Base-by-base conservation (phyloP, 441 rosid genomes). In the Populus tomentosa region DNA sequence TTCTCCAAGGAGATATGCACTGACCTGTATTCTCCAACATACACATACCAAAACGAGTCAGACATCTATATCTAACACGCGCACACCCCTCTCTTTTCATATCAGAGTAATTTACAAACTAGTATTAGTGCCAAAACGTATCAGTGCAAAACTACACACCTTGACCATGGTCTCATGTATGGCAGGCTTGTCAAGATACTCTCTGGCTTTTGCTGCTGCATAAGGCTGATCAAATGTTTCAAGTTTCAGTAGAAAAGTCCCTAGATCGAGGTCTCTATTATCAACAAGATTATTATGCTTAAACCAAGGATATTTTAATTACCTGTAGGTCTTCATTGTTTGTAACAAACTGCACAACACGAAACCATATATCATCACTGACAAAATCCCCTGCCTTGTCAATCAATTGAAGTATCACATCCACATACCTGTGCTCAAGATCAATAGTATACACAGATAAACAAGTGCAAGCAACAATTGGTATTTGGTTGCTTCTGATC, bases 311-410 rank as follows among this genome's bases (percentile, higher is more conserved):
- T 71, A 76, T 70, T 75, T 78, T 66, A 72, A 78, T 80, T 86
- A 97, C 99, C 98, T 97, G 99, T 30, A 97, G 91, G 86, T 97
- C 98, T 78, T 97, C 98, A 28, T 97, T 97, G 86, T 97, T 97
- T 75, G 98, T 94, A 80, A 97, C 99, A 73, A 94, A 94, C 82
- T 97, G 99, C 76, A 97, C 98, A 78, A 97, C 98, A 75, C 98
- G 98, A 79, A 97, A 97, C 99, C 99, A 97, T 81, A 97, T 93
- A 80, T 97, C 99, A 86, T 97, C 98, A 21, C 99, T 94, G 68
- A 97, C 97, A 86, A 97, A 94, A 90, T 97, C 99, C 73, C 99
- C 99, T 20, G 99, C 98, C 87, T 97, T 97, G 87, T 97, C 99
- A 81, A 97, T 97, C 90, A 97, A 83, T 88, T 97, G 99, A 86